phyloP scores from a whole-genome alignment of 371 early-diverging fungal species.

The Rhizomucor pusillus region DNA sequence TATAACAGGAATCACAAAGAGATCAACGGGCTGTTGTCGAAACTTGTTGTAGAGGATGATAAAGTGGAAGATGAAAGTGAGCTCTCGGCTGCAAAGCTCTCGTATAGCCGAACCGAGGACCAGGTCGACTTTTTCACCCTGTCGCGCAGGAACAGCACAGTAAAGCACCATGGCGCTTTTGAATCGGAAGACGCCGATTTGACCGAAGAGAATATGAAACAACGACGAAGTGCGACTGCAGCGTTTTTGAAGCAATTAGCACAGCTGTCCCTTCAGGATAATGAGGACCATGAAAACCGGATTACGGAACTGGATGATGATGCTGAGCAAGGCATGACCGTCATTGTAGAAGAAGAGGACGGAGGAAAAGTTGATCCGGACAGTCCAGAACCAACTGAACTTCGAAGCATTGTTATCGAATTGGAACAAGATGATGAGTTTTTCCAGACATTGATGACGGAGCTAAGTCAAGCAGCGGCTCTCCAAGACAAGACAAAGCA shows the following conservation, averaged over 20 bases:
- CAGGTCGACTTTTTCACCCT: slow-evolving; percentile 42
- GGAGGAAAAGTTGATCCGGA: not conserved
- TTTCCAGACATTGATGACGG: slow-evolving; percentile 52
- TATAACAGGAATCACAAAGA: slow-evolving; percentile 26
- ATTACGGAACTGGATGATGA: slow-evolving; percentile 6
- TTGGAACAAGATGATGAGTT: slow-evolving; percentile 61
- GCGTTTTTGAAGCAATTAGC: slow-evolving; percentile 5
- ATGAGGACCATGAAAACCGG: slow-evolving; percentile 5
- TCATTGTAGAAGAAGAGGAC: slow-evolving; percentile 1
- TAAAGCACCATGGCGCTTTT: not conserved
- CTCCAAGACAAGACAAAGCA: slow-evolving; percentile 36
- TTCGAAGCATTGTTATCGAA: slow-evolving; percentile 52
- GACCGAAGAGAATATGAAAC: not conserved
- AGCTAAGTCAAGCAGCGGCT: slow-evolving; percentile 40
- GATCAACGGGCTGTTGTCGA: slow-evolving; percentile 19
- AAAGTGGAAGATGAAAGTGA: not conserved
- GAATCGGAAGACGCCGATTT: not conserved
- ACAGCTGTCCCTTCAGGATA: slow-evolving; percentile 7
- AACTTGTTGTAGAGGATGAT: slow-evolving; percentile 2
- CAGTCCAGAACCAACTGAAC: not conserved
- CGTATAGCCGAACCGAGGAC: slow-evolving; percentile 29
- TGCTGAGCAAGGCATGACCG: not conserved
- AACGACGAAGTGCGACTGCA: slow-evolving; percentile 8
- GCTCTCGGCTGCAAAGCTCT: slow-evolving; percentile 17
- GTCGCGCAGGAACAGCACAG: not conserved